Evolutionary conservation across 192 early-diverging fungal species (phyloP), one percentile per base, ranked within the genome.

Genomic region (Kappamyces sp.): DNA sequence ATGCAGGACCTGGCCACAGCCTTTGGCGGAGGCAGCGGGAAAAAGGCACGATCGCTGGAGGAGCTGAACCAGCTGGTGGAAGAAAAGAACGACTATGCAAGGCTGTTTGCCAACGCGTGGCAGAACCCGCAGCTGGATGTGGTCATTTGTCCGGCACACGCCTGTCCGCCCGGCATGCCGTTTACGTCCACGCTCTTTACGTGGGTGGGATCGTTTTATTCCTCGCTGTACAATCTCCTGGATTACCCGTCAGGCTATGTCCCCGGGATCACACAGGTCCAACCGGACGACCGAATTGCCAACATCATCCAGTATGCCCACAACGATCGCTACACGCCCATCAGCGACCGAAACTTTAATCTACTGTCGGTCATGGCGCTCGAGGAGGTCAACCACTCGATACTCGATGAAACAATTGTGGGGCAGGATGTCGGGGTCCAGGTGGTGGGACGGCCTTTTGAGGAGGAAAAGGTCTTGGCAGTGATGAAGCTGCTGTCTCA

Each of bases 351-450:
- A 3, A 12, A 58, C 38, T 58, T 58, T 34, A 58, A 58, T 32
- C 36, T 58, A 7, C 31, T 58, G 33, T 29, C 31, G 36, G 55
- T 58, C 31, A 38, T 45, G 4, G 55, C n/a, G 14, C 8, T 58
- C 5, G 55, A 58, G 5, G 55, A 58, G 47, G 9, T 45, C 8
- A 45, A 12, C 1, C 5, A 3, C 31, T 29, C 41, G 5, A 35
- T 58, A 14, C 41, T 32, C 5, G 42, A 38, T 6, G 5, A 5
- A 45, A 30, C 35, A 34, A 49, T 49, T 7, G 30, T 58, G 14
- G 55, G 55, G 33, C 32, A 30, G n/a, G 30, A 5, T 14, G 55
- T 58, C 22, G 55, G 55, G 2, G 55, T 58, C n/a, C 55, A 58
- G 47, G 29, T 58, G 8, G 55, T 58, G 33, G 29, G 55, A 12